These are phyloP conservation scores for Pseudozyma pruni DNA, from an alignment of 1,284 basidiomycete species.

Conservation along the genomic window DNA sequence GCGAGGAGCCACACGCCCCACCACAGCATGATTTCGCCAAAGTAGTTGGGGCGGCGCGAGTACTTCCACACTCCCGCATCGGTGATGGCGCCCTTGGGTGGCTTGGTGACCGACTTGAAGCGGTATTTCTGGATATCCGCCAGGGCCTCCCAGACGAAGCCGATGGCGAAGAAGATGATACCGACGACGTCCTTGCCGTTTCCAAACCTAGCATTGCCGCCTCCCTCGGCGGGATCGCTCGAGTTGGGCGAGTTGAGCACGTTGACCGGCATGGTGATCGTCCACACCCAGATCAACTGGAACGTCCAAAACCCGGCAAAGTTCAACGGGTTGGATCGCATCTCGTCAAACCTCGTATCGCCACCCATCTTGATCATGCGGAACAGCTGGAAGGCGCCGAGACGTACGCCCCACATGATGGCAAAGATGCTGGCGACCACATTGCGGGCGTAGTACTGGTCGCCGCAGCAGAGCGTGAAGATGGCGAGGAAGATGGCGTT, in stretches of 20 bases:
- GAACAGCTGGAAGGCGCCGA: conserved; percentile 64
- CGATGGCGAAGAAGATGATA: conserved; percentile 76
- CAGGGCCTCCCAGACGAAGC: conserved; percentile 74
- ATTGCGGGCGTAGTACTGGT: conserved; percentile 73
- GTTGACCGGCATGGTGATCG: conserved; percentile 55
- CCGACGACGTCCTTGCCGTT: conserved; percentile 75
- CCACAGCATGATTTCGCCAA: conserved; percentile 75
- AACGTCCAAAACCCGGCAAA: conserved; percentile 53
- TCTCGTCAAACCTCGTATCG: conserved; percentile 64
- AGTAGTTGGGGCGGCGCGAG: conserved; percentile 76
- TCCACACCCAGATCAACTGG: conserved; percentile 61
- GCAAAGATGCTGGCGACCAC: conserved; percentile 72
- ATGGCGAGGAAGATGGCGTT: conserved; percentile 66
- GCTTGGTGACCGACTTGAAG: conserved; percentile 52
- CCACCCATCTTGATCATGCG: conserved; percentile 64
- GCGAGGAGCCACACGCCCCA: conserved; percentile 55
- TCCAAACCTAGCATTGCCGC: conserved; percentile 44
- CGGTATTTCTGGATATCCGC: conserved; percentile 75
- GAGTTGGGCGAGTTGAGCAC: conserved; percentile 60
- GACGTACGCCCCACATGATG: conserved; percentile 70
- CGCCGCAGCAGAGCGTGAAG: conserved; percentile 67
- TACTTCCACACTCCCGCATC: conserved; percentile 53
- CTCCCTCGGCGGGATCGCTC: conserved; percentile 34
- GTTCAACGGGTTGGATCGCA: conserved; percentile 54
- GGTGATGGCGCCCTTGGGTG: conserved; percentile 56